Percentiles rank a stretch among this genome's conserved stretches.
Conservation (phyloP, 176 grass and related monocot species). For the Oryza glumipatula region DNA sequence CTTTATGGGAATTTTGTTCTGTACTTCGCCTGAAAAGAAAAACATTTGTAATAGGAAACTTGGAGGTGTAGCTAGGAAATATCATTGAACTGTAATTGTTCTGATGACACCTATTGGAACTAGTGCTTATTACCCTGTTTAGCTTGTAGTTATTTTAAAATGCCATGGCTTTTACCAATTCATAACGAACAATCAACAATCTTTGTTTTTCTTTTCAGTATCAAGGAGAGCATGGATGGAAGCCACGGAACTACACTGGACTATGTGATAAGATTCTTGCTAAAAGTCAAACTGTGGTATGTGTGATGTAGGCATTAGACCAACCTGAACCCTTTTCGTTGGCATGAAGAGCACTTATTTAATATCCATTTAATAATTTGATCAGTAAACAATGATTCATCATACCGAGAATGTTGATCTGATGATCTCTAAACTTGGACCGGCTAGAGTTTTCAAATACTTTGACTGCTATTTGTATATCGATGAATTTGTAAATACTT, state of each 20-base stretch:
- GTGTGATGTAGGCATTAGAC: conserved; percentile 40
- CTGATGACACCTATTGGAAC: neutral
- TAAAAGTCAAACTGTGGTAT: conserved; percentile 98
- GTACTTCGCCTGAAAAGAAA: neutral
- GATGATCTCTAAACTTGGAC: neutral
- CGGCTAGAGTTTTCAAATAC: neutral
- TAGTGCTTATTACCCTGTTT: neutral
- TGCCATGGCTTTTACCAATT: conserved; percentile 25
- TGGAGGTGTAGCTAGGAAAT: conserved; percentile 15
- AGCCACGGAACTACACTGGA: conserved; percentile 82
- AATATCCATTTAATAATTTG: conserved; percentile 28
- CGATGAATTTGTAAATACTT: neutral
- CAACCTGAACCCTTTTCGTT: neutral
- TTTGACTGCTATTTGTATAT: neutral
- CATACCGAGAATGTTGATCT: neutral
- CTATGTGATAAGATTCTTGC: conserved; percentile 95
- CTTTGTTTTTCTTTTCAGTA: conserved; percentile 64
- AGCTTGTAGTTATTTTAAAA: neutral
- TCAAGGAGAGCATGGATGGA: conserved; percentile 95
- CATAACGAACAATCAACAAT: conserved; percentile 24
- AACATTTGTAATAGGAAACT: neutral
- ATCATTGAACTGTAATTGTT: conserved; percentile 15
- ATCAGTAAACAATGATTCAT: conserved; percentile 1
- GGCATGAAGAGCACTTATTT: conserved; percentile 4
- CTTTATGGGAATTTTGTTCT: conserved; percentile 27